Base-by-base conservation (phyloP, 305 asterid species). In the Nicotiana rustica region DNA sequence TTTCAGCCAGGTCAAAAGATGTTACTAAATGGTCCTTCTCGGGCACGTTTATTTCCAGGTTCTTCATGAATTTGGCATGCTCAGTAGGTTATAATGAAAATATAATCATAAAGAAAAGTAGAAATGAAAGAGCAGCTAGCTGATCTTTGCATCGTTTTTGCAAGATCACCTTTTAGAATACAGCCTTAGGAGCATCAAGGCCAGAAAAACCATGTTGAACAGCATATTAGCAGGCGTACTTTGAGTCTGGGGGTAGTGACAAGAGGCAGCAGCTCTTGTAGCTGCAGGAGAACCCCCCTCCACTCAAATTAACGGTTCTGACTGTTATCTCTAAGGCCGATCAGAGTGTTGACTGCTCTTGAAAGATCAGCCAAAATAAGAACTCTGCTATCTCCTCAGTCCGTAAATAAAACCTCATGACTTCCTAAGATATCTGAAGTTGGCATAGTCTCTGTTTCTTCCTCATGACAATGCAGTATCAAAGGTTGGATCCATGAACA, bases 401-500 rank as follows among this genome's bases (percentile, higher is more conserved):
- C 80, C 47, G 1, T 55, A 52, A 75, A 15, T 49, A 75, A 14
- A 29, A 71, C n/a, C n/a, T 13, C 38, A 19, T 2, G 62, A 49
- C 35, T 73, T 41, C 13, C 4, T 13, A 4, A 49, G 38, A 73
- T 49, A 25, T 21, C 41, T 29, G 70, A 29, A 12, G 18, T 49
- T 10, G 18, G 62, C 25, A 70, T 10, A 47, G 3, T 71, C 41
- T 73, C 41, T 6, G 21, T 6, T 21, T 47, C 62, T 73, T 52
- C 47, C 49, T 29, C 65, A 29, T 25, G 65, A 52, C 65, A 2
- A 17, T 0, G 47, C 65, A 52, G 5, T 52, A 75, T 52, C 79
- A 75, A 25, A 75, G 15, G 15, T 25, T 75, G 64, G 9, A 79
- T 62, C 73, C 73, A 38, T 79, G 82, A 36, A 79, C 82, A 19